Evolutionary conservation across 768 basidiomycete genomes (phyloP), one percentile per base, ranked within the genome.

Genomic region (Lentinus tigrinus): DNA sequence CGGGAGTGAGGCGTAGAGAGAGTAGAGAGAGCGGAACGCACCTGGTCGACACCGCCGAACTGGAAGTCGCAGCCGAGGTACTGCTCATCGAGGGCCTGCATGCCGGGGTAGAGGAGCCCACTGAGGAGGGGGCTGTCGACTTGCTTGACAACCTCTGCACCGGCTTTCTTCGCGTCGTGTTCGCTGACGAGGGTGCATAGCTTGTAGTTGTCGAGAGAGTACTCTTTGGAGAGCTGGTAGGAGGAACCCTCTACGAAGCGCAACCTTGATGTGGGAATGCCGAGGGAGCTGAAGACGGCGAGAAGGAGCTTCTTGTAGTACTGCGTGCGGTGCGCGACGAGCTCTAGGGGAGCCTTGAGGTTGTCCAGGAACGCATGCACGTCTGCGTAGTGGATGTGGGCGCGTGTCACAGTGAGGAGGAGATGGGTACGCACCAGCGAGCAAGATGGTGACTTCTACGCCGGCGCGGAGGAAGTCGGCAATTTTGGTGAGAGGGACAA

Each of bases 81-180:
- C 75, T 98, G 87, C 73, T 99, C 97, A 65, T 99, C 97, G 26
- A 99, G 84, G 10, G 97, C 95, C 66, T 99, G 97, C 40, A 99
- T 73, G 38, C 95, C 95, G 0, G 97, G 97, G 81, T 99, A 98
- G 55, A 99, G 81, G 60, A 98, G 73, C 1, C 95, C 95, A 61
- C 93, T 94, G 53, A 99, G 77, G 49, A 95, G 76, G 1, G 95
- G 91, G 67, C 89, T 93, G 60, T 94, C 91, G 5, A 95, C 91
- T 73, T 98, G 96, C 73, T 98, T 98, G 65, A 99, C 97, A 55
- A 98, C 97, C 71, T 98, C 97, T 2, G 97, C 95, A 5, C 97
- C 97, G 0, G 97, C 97, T 73, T 97, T 97, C 72, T 96, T 96
- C 24, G 96, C 94, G 64, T 98, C 97, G 72, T 96, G 95, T 65